A percentile compares a stretch with the other conserved stretches of the same genome.
These are phyloP conservation scores for Alternaria arborescens DNA, from an alignment of 2,329 filamentous ascomycete species.

Conservation along the genomic window DNA sequence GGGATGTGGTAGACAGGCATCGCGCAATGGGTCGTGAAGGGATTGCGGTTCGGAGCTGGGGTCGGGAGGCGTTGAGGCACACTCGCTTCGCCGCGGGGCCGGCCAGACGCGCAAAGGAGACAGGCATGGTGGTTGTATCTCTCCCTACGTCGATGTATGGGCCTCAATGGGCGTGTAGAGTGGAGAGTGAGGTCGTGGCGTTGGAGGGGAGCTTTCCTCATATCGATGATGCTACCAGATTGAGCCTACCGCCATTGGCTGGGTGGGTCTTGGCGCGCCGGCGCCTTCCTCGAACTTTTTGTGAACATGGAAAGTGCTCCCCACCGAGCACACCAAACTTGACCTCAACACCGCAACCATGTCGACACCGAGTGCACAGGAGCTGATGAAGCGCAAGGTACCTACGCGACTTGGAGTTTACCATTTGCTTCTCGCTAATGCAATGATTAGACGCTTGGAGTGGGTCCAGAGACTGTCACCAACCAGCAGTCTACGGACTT, in stretches of 20 bases:
- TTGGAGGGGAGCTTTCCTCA: slow-evolving; percentile 39
- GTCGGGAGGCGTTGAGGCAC: slow-evolving; percentile 63
- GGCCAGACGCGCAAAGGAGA: slow-evolving; percentile 75
- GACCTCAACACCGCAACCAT: slow-evolving; percentile 46
- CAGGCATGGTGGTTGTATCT: slow-evolving; percentile 67
- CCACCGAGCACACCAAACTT: slow-evolving; percentile 28
- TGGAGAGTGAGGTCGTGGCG: slow-evolving; percentile 44
- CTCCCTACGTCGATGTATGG: slow-evolving; percentile 40
- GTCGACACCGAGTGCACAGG: slow-evolving; percentile 57
- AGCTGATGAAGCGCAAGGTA: slow-evolving; percentile 70
- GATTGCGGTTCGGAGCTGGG: slow-evolving; percentile 49
- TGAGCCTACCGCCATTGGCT: slow-evolving; percentile 41
- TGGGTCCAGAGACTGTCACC: slow-evolving; percentile 89
- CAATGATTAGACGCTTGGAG: slow-evolving; percentile 74
- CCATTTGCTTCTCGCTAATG: slow-evolving; percentile 10
- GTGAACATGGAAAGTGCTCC: slow-evolving; percentile 20
- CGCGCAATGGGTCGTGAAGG: slow-evolving; percentile 61
- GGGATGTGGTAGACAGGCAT: slow-evolving; percentile 70
- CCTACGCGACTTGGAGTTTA: slow-evolving; percentile 31
- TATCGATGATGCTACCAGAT: slow-evolving; percentile 42
- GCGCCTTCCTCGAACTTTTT: slow-evolving; percentile 37
- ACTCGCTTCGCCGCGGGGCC: slow-evolving; percentile 74
- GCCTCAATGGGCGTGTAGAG: slow-evolving; percentile 49
- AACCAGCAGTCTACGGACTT: slow-evolving; percentile 91
- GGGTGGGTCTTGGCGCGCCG: slow-evolving; percentile 35